Base-by-base conservation (phyloP, 108 stramenopile species). In the Stephanodiscus minutulus region DNA sequence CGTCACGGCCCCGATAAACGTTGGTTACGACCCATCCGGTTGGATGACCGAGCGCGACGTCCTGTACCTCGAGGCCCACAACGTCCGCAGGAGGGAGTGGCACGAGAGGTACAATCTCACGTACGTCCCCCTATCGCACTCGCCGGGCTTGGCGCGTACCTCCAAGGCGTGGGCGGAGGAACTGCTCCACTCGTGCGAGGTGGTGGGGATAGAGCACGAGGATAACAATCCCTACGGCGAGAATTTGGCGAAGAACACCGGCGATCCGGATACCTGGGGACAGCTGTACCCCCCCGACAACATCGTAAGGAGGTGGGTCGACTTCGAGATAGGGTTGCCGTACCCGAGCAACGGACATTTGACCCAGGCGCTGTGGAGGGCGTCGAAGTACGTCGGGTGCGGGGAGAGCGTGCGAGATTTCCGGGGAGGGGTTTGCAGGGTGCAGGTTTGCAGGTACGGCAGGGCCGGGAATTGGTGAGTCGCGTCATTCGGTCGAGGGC, bases 391-490 rank as follows among this genome's bases (percentile, higher is more conserved):
- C 55, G 33, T 81, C 37, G 79, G 79, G 4, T 81, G 79, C 43
- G 79, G 79, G 22, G 79, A 81, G 52, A 68, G 67, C 50, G 73
- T 33, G 1, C 66, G 68, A 46, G 15, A 54, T 1, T 73, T 50
- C 46, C 62, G 63, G 33, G 35, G 29, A 17, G 79, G 79, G 5
- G 48, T 64, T 27, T 81, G 79, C 37, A 60, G 79, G 12, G 70
- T 81, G 18, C 79, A 81, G 64, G 79, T 81, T 15, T 81, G 79
- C 61, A 50, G 79, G 43, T 81, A 81, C 49, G 65, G 66, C 20
- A 68, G 78, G 13, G 78, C 78, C 53, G 71, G 78, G 7, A 79
- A 79, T 56, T 79, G 75, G 62, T 64, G 18, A 64, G 62, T 64
- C 46, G 25, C 47, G n/a, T 18, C 18, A 6, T 48, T 6, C 15